A percentile compares a stretch with the other conserved stretches of the same genome.
Evolutionary conservation across 2,329 filamentous ascomycete genomes (phyloP).

Genomic region (Calonectria pseudoturangicola): DNA sequence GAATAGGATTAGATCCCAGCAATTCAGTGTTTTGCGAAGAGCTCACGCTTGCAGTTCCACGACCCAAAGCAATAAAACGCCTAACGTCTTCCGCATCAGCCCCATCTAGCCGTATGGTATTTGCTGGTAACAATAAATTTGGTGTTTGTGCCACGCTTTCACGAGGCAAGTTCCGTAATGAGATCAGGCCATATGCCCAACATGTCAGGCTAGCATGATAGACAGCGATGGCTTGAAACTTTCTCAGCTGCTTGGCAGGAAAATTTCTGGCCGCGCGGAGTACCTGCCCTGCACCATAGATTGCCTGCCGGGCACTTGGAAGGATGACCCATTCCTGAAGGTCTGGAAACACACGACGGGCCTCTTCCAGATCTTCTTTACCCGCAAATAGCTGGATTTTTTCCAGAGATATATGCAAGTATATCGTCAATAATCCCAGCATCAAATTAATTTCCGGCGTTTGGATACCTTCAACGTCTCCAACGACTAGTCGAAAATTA

Average conservation of each 20-base stretch:
- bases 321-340: constrained; percentile 8
- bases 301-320: neutral
- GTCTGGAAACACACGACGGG: neutral
- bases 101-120: neutral
- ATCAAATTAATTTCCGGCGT: neutral
- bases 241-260: neutral
- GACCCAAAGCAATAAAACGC: neutral
- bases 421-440: neutral
- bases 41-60: neutral
- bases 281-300: neutral
- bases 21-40: neutral
- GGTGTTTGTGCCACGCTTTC: neutral
- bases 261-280: neutral
- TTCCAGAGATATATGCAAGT: neutral
- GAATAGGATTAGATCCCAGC: neutral
- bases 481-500: neutral
- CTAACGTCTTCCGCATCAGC: neutral
- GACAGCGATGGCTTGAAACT: constrained; percentile 6
- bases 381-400: neutral
- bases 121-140: neutral
- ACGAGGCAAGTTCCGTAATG: neutral
- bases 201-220: constrained; percentile 5
- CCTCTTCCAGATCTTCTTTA: constrained; percentile 6
- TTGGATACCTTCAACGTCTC: neutral
- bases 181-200: constrained; percentile 7